These are phyloP conservation scores for Coemansia furcata DNA, from an alignment of 192 early-diverging fungal species.

Conservation along the genomic window DNA sequence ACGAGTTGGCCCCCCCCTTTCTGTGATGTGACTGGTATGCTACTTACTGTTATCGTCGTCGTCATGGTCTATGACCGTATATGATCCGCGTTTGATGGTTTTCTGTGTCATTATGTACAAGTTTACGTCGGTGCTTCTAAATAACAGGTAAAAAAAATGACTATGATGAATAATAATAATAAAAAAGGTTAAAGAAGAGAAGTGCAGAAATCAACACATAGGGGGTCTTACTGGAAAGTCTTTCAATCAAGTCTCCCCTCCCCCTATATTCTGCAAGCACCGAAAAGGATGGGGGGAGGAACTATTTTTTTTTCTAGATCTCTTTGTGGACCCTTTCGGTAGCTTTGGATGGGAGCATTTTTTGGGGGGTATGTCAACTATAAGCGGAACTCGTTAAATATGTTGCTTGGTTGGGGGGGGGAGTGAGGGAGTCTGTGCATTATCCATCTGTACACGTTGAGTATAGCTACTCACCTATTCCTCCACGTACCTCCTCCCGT, in stretches of 20 bases:
- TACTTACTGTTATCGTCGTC: constrained; percentile 45
- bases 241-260: neutral
- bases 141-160: neutral
- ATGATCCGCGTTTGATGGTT: constrained; percentile 12
- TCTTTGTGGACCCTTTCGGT: constrained; percentile 4
- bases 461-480: too few species aligned
- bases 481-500: neutral
- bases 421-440: neutral
- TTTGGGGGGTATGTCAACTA: neutral
- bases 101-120: constrained; percentile 4
- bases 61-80: constrained; percentile 30
- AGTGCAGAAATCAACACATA: neutral
- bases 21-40: neutral
- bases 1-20: too few species aligned
- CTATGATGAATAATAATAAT: constrained; percentile 1
- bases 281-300: neutral
- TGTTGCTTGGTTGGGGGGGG: neutral
- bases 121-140: neutral
- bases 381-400: neutral
- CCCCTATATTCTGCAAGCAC: neutral
- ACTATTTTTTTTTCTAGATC: neutral
- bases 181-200: constrained; percentile 6
- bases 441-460: neutral
- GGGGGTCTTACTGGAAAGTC: neutral
- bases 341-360: neutral